phyloP scores from a whole-genome alignment of 805 yeast genomes.

The Saccharomycopsis babjevae region DNA sequence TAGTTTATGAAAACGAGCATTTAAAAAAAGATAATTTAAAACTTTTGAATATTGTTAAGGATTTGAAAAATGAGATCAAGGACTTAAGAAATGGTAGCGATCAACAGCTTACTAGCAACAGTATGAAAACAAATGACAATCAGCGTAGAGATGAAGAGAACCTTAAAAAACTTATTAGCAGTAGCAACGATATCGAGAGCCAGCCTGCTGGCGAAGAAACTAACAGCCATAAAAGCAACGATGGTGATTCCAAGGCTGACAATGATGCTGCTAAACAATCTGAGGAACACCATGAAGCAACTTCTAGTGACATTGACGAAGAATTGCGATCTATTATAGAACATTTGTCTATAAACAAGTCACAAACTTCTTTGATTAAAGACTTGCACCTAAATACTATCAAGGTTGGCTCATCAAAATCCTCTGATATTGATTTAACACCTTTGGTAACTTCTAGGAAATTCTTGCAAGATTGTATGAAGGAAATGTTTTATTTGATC shows the following conservation, averaged over 20 bases:
- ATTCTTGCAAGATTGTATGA: conserved; percentile 23
- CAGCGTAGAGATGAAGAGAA: not conserved
- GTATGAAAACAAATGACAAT: not conserved
- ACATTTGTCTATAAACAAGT: conserved; percentile 10
- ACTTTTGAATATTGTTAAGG: conserved; percentile 6
- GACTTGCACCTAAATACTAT: conserved; percentile 5
- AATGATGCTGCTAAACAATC: not conserved
- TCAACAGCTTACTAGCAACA: not conserved
- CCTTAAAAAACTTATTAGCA: not conserved
- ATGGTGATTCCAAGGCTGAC: not conserved
- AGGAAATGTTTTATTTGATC: conserved; percentile 22
- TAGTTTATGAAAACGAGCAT: conserved; percentile 8
- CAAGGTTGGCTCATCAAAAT: not conserved
- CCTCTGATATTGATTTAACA: conserved; percentile 11
- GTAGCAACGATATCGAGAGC: not conserved
- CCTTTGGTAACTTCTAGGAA: conserved; percentile 22
- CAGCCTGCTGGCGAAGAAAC: no score
- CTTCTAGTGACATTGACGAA: conserved; percentile 1
- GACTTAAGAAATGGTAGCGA: not conserved
- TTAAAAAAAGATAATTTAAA: conserved; percentile 12
- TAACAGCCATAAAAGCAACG: not conserved
- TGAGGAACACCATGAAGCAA: not conserved
- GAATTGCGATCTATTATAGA: conserved; percentile 12
- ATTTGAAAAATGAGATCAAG: conserved; percentile 8
- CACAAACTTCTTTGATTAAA: conserved; percentile 10